These are phyloP conservation scores for Fusarium tanahbumbuense DNA, from an alignment of 2,329 filamentous ascomycete genomes.

Conservation along the genomic window DNA sequence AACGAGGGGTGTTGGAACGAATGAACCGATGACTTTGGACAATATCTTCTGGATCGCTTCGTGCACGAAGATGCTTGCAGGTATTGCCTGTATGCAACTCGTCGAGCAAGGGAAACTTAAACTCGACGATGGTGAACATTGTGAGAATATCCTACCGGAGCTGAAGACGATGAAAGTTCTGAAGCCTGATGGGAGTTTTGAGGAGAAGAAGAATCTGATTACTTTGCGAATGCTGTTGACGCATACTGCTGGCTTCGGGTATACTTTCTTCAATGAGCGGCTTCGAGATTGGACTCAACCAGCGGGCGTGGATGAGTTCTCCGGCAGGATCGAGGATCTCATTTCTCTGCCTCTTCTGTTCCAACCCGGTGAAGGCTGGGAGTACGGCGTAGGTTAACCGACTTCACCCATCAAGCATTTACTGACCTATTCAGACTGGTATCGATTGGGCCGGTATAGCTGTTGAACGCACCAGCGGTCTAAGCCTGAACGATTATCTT, in stretches of 20 bases:
- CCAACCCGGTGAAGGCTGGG: conserved; percentile 71
- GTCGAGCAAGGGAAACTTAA: conserved; percentile 62
- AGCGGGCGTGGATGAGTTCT: conserved; percentile 67
- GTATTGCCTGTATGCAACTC: conserved; percentile 66
- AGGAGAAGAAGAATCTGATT: conserved; percentile 61
- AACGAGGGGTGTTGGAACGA: conserved; percentile 55
- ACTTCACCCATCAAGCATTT: too few species aligned
- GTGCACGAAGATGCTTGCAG: conserved; percentile 67
- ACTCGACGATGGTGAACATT: conserved; percentile 60
- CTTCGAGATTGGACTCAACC: conserved; percentile 62
- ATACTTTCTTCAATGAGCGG: conserved; percentile 64
- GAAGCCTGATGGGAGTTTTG: conserved; percentile 51
- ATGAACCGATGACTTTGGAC: conserved; percentile 68
- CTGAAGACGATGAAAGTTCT: conserved; percentile 61
- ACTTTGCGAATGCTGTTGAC: conserved; percentile 69
- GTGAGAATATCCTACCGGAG: conserved; percentile 63
- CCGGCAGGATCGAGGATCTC: conserved; percentile 63
- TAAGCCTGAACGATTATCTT: conserved; percentile 61
- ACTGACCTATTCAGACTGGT: conserved; percentile 53
- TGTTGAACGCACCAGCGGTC: conserved; percentile 58
- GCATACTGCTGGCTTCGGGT: conserved; percentile 68
- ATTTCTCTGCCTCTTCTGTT: conserved; percentile 64
- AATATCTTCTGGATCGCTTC: conserved; percentile 70
- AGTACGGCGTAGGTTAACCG: conserved; percentile 70
- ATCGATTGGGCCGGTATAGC: conserved; percentile 67